These are phyloP conservation scores for Eimeria maxima DNA, from an alignment of 169 alveolate genomes.

Conservation along the genomic window DNA sequence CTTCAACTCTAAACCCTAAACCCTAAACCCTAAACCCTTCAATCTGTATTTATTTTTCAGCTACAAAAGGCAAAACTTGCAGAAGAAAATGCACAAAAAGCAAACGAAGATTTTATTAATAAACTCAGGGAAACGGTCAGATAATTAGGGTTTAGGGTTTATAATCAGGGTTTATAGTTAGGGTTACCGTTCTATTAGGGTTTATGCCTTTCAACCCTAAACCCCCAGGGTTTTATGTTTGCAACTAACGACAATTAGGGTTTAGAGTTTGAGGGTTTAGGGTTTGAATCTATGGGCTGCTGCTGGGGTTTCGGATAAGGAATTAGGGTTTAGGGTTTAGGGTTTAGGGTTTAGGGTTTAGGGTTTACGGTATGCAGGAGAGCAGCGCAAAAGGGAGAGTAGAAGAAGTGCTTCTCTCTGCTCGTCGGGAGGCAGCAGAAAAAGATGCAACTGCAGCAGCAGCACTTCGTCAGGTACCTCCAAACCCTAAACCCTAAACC, in stretches of 20 bases:
- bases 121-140: not conserved
- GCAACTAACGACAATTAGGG: too few species aligned
- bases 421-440: conserved; percentile 10
- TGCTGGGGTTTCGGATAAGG: too few species aligned
- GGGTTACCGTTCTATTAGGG: too few species aligned
- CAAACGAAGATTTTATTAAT: not conserved
- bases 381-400: not conserved
- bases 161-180: too few species aligned
- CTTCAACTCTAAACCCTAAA: not conserved
- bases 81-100: not conserved
- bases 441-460: not conserved
- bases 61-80: not conserved
- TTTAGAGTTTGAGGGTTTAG: not conserved
- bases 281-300: too few species aligned
- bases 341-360: conserved; percentile 34
- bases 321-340: not conserved
- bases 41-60: not conserved
- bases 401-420: not conserved
- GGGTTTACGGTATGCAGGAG: conserved; percentile 17
- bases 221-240: not conserved
- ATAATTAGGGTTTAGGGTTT: not conserved
- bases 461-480: conserved; percentile 11
- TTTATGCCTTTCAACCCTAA: too few species aligned
- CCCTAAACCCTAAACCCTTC: conserved; percentile 5
- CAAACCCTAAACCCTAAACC: conserved; percentile 39